Percentiles rank a stretch among this genome's conserved stretches.
Evolutionary conservation across 352 stramenopile genomes (phyloP).

Genomic region (Phytophthora litchii): DNA sequence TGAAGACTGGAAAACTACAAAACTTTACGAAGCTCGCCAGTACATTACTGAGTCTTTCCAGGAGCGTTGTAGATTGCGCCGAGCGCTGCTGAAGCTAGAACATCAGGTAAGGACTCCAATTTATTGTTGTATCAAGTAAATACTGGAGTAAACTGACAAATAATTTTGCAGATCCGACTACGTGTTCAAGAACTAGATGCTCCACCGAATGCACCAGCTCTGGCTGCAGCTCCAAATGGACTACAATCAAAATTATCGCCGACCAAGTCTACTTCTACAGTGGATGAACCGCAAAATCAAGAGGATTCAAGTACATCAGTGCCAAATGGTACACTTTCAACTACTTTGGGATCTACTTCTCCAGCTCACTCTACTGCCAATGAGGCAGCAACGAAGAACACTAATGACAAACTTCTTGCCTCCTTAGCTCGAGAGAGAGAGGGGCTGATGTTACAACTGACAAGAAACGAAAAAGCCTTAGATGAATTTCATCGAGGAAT

Average conservation of each 20-base stretch:
- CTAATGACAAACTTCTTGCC: conserved; percentile 9
- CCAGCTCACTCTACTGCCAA: not conserved
- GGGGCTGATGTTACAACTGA: conserved; percentile 32
- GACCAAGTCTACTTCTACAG: not conserved
- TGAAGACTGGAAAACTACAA: conserved; percentile 25
- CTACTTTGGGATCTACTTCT: not conserved
- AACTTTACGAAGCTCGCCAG: conserved; percentile 56
- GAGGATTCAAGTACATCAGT: conserved; percentile 1
- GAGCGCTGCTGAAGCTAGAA: conserved; percentile 79
- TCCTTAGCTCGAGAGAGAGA: conserved; percentile 21
- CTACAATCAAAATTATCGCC: not conserved
- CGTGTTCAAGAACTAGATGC: conserved; percentile 13
- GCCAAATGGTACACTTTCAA: not conserved
- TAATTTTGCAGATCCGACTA: conserved; percentile 18
- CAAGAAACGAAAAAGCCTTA: conserved; percentile 48
- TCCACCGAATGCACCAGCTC: not conserved
- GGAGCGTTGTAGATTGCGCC: conserved; percentile 82
- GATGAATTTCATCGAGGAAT: conserved; percentile 65
- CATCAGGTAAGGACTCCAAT: conserved; percentile 52
- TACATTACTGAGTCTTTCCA: conserved; percentile 88
- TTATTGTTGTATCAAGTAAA: not conserved
- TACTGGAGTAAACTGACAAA: conserved; percentile 4
- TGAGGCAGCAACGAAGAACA: conserved; percentile 6
- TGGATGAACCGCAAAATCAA: conserved; percentile 5
- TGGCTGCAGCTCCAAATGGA: conserved; percentile 1